Conservation (phyloP, 805 yeast genomes). For the Candida nemodendra region DNA sequence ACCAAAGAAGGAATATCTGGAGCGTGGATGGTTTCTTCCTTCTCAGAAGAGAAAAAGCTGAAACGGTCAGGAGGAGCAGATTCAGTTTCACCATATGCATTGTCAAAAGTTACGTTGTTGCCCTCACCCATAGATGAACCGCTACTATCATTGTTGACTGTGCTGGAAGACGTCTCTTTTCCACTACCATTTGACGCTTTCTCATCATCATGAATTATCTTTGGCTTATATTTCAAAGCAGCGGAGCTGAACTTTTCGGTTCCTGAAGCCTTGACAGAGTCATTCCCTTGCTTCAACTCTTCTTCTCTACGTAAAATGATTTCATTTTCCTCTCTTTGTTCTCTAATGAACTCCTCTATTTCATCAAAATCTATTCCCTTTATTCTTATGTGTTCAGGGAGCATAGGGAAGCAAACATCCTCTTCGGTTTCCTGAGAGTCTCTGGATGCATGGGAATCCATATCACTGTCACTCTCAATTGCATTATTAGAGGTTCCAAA, state of each 20-base stretch:
- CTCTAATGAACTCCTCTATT: slow-evolving; percentile 74
- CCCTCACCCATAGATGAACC: slow-evolving; percentile 13
- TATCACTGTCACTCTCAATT: slow-evolving; percentile 54
- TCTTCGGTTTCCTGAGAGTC: slow-evolving; percentile 91
- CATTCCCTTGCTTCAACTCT: slow-evolving; percentile 24
- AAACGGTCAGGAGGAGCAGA: slow-evolving; percentile 67
- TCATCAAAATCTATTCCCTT: slow-evolving; percentile 91
- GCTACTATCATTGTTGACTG: slow-evolving; percentile 12
- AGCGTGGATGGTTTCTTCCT: slow-evolving; percentile 86
- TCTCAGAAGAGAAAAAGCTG: slow-evolving; percentile 76
- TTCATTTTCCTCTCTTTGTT: slow-evolving; percentile 51
- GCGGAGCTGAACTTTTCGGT: slow-evolving; percentile 44
- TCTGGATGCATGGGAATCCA: slow-evolving; percentile 70
- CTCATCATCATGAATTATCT: slow-evolving; percentile 18
- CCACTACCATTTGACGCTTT: slow-evolving; percentile 9
- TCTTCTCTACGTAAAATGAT: slow-evolving; percentile 35
- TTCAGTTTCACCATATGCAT: slow-evolving; percentile 12
- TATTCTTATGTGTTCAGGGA: slow-evolving; percentile 55
- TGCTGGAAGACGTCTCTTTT: slow-evolving; percentile 12
- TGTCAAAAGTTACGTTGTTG: slow-evolving; percentile 23
- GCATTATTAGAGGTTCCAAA: slow-evolving; percentile 16
- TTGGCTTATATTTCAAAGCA: slow-evolving; percentile 63
- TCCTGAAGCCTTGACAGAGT: slow-evolving; percentile 31
- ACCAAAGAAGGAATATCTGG: slow-evolving; percentile 80
- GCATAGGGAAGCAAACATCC: slow-evolving; percentile 96